Base-by-base conservation (phyloP, 202 grass and related monocot species). In the Panicum virgatum region DNA sequence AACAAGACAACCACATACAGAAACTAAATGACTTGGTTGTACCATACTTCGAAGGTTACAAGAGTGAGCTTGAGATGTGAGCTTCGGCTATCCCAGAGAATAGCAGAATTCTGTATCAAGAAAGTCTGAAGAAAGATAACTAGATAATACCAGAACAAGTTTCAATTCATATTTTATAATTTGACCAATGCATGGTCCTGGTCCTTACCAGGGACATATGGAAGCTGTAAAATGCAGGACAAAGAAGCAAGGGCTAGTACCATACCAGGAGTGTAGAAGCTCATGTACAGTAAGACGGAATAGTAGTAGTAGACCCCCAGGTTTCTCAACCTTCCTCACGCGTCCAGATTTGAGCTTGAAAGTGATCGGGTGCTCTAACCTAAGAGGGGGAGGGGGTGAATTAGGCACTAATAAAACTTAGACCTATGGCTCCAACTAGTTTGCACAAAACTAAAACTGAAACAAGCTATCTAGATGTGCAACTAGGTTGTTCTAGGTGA, bases 201-300 rank as follows among this genome's bases (percentile, higher is more conserved):
- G 5, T 38, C 37, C 37, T 38, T n/a, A n/a, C n/a, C n/a, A n/a
- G n/a, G n/a, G n/a, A 38, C 37, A 38, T 12, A 45, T 13, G 0
- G n/a, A 62, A 62, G 29, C 13, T 61, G 14, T 16, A 62, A 52
- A 22, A 22, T 14, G 2, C 9, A 73, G 18, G 29, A 3, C 5
- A 52, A 36, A 36, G 14, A 37, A 53, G 9, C 46, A 54, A 20
- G 48, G 4, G 16, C 4, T n/a, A n/a, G n/a, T n/a, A 39, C 30
- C 12, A 53, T 78, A 86, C 69, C 77, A 67, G 77, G 77, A 75
- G 77, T 75, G 69, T 59, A 81, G 69, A 86, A 86, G 61, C 84
- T 86, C 4, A 45, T 60, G 77, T 67, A 81, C 15, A 69, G 77
- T 48, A 60, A 12, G 61, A 19, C 42, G 7, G n/a, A 10, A 27